A percentile compares a stretch with the other conserved stretches of the same genome.
Conservation (phyloP, 805 yeast species). For the Spathaspora boniae region DNA sequence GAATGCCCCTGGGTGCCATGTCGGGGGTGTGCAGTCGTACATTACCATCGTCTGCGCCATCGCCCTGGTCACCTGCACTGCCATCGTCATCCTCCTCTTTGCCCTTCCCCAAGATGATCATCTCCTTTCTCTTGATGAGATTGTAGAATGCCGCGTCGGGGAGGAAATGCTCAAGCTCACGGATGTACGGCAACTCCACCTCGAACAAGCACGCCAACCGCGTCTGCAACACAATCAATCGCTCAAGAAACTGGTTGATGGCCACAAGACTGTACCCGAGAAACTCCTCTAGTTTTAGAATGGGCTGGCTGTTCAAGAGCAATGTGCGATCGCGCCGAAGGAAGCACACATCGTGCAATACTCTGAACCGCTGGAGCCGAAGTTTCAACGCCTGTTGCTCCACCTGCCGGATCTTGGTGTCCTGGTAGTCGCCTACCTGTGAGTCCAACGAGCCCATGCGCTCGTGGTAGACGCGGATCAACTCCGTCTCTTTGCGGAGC, state of each 20-base stretch:
- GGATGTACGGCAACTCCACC: slow-evolving; percentile 22
- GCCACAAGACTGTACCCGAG: slow-evolving; percentile 26
- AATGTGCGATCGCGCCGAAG: slow-evolving; percentile 5
- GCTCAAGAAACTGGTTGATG: slow-evolving; percentile 27
- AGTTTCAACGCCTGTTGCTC: slow-evolving; percentile 23
- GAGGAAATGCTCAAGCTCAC: slow-evolving; percentile 17
- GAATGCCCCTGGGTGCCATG: slow-evolving; percentile 11
- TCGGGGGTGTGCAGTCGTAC: slow-evolving; percentile 4
- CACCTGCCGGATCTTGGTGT: slow-evolving; percentile 15
- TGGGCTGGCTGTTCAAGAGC: slow-evolving; percentile 24
- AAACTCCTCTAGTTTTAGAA: slow-evolving; percentile 24
- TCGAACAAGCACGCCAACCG: slow-evolving; percentile 19
- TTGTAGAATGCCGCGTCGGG: slow-evolving; percentile 24
- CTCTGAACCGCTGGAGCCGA: slow-evolving; percentile 20
- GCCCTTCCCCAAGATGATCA: slow-evolving; percentile 20
- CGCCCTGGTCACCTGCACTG: slow-evolving; percentile 7
- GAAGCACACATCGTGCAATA: slow-evolving; percentile 25
- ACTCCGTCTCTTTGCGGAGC: neutral
- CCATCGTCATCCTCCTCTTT: slow-evolving; percentile 12
- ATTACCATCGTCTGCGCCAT: slow-evolving; percentile 6
- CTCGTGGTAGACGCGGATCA: neutral
- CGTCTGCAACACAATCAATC: slow-evolving; percentile 21
- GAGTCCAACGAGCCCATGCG: neutral
- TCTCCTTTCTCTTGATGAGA: slow-evolving; percentile 32
- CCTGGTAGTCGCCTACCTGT: slow-evolving; percentile 7